These are phyloP conservation scores for Cnidoscolus chayamansa DNA, from an alignment of 441 rosid genomes.

Conservation along the genomic window DNA sequence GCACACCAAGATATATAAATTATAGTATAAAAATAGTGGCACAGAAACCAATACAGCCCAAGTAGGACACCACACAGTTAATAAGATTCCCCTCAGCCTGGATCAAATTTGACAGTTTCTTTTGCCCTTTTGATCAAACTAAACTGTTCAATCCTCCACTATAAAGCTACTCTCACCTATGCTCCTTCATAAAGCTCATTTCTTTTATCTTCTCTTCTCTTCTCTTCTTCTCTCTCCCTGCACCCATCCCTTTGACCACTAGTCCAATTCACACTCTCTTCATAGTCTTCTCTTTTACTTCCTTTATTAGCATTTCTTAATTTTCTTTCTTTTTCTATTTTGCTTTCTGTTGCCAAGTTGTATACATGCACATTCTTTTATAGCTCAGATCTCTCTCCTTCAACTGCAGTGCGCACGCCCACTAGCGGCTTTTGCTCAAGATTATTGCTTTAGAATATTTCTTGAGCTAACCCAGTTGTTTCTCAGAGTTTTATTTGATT, in stretches of 20 bases:
- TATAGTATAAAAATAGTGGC: background rate
- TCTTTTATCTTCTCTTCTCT: slow-evolving; percentile 3
- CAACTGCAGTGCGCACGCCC: slow-evolving; percentile 23
- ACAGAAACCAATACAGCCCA: slow-evolving; percentile 20
- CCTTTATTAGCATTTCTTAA: background rate
- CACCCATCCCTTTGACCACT: slow-evolving; percentile 40
- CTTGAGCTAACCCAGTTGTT: slow-evolving; percentile 14
- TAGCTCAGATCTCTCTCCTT: slow-evolving; percentile 39
- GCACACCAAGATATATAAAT: too few species aligned
- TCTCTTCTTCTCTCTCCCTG: background rate
- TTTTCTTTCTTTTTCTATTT: slow-evolving; percentile 11
- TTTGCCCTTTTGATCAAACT: background rate
- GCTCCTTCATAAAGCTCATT: slow-evolving; percentile 23
- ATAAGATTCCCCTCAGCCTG: slow-evolving; percentile 28
- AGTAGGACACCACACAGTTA: slow-evolving; percentile 16
- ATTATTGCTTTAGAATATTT: background rate
- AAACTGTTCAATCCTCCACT: slow-evolving; percentile 8
- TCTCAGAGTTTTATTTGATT: background rate
- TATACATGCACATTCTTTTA: slow-evolving; percentile 19
- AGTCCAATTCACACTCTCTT: slow-evolving; percentile 27
- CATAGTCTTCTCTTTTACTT: background rate
- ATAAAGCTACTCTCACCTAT: slow-evolving; percentile 23
- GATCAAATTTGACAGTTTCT: background rate
- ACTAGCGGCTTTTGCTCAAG: background rate
- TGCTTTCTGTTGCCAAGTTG: background rate